Conservation (phyloP, 441 rosid species). For the Raphanus hybrid region DNA sequence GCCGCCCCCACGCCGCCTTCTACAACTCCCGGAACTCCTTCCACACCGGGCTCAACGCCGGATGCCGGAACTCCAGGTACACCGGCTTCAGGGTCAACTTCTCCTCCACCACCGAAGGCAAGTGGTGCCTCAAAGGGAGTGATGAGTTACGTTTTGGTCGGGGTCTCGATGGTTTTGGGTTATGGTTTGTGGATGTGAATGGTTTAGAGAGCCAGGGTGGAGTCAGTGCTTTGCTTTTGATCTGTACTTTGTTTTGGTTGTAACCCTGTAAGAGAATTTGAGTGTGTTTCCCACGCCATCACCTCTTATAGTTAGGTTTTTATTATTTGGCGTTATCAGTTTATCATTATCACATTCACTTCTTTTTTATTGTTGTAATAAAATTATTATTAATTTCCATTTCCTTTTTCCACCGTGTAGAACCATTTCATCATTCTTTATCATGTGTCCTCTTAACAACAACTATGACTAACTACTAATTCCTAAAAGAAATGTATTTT, state of each 20-base stretch:
- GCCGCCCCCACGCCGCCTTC: background rate
- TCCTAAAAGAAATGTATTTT: background rate
- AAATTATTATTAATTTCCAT: background rate
- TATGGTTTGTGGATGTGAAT: slow-evolving; percentile 40
- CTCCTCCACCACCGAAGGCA: slow-evolving; percentile 22
- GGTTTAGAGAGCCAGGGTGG: slow-evolving; percentile 64
- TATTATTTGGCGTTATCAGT: background rate
- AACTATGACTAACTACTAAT: too few relatives aligned
- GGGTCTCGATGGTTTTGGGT: slow-evolving; percentile 45
- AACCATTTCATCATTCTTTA: background rate
- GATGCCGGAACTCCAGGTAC: background rate
- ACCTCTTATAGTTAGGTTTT: background rate
- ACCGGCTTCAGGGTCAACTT: background rate
- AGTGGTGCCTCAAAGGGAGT: slow-evolving; percentile 45
- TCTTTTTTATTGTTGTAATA: background rate
- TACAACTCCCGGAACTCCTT: background rate
- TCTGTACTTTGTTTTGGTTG: background rate
- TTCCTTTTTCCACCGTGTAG: background rate
- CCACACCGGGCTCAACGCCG: background rate
- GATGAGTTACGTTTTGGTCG: slow-evolving; percentile 39
- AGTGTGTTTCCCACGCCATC: background rate
- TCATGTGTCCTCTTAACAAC: background rate
- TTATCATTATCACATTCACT: background rate
- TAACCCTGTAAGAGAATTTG: background rate
- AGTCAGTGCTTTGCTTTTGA: slow-evolving; percentile 44